Percentiles rank a stretch among this genome's conserved stretches.
Evolutionary conservation across 176 grass and related monocot species (phyloP).

Genomic region (Rhynchospora pubera): DNA sequence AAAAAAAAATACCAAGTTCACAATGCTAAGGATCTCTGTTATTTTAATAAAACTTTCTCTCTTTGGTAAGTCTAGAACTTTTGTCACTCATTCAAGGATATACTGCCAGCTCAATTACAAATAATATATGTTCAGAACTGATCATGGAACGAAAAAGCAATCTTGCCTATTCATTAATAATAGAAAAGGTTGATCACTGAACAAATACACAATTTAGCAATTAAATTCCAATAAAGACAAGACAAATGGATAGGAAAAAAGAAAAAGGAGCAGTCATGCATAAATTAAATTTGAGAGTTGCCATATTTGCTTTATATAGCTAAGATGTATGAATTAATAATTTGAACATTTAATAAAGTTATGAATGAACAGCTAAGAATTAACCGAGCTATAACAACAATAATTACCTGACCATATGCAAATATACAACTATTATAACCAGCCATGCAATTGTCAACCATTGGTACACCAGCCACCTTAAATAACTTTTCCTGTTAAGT

Average conservation of each 20-base stretch:
- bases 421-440: slow-evolving; percentile 99
- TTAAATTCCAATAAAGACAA: not conserved
- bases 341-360: not conserved
- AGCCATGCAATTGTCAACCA: slow-evolving; percentile 92
- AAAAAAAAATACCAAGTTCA: not conserved
- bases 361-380: not conserved
- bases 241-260: not conserved
- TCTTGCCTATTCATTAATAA: not conserved
- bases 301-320: not conserved
- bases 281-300: not conserved
- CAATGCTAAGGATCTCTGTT: not conserved
- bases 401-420: slow-evolving; percentile 87
- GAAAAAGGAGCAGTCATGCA: no score
- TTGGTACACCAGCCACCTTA: slow-evolving; percentile 82
- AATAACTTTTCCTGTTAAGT: slow-evolving; percentile 69
- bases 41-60: not conserved
- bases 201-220: not conserved
- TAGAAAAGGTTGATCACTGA: not conserved
- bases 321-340: not conserved
- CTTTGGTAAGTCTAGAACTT: not conserved
- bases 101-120: not conserved
- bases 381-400: not conserved
- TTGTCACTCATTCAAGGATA: not conserved
- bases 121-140: not conserved
- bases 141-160: not conserved